These are phyloP conservation scores for Nakaseomyces sp. DNA, from an alignment of 1,139 yeast genomes.

Conservation along the genomic window DNA sequence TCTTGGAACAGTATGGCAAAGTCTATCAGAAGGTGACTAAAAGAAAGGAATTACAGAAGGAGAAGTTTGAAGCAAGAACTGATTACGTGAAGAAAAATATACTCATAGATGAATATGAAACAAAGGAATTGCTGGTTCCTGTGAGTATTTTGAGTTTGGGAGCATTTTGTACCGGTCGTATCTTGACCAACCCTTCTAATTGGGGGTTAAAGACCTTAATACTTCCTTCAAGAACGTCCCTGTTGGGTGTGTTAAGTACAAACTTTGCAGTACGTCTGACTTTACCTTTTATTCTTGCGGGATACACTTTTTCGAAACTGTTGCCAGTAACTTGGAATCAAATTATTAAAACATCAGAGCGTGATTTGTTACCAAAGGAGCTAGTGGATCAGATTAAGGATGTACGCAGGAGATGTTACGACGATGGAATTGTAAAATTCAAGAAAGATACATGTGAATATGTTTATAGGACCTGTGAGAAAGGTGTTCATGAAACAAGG, in stretches of 20 bases:
- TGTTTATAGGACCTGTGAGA: conserved; percentile 12
- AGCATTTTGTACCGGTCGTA: conserved; percentile 23
- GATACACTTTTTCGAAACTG: conserved; percentile 15
- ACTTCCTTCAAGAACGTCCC: conserved; percentile 10
- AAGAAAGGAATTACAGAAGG: conserved; percentile 11
- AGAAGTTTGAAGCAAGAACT: conserved; percentile 15
- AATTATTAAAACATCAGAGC: conserved; percentile 12
- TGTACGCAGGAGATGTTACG: conserved; percentile 12
- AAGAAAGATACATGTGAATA: conserved; percentile 7
- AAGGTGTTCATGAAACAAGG: conserved; percentile 11
- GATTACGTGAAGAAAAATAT: conserved; percentile 18
- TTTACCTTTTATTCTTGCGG: conserved; percentile 22
- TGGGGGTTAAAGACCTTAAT: conserved; percentile 16
- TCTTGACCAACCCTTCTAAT: conserved; percentile 19
- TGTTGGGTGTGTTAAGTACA: conserved; percentile 15
- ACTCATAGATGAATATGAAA: conserved; percentile 19
- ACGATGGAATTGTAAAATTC: conserved; percentile 13
- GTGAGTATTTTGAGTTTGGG: conserved; percentile 21
- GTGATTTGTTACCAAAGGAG: conserved; percentile 18
- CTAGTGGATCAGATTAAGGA: conserved; percentile 13
- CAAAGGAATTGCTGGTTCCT: conserved; percentile 18
- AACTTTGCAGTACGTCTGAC: conserved; percentile 23
- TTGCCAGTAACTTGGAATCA: conserved; percentile 23
- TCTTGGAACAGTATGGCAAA: neutral
- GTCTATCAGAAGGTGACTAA: neutral